Evolutionary conservation across 805 yeast species (phyloP).

Genomic region (Kluyveromyces wickerhamii): DNA sequence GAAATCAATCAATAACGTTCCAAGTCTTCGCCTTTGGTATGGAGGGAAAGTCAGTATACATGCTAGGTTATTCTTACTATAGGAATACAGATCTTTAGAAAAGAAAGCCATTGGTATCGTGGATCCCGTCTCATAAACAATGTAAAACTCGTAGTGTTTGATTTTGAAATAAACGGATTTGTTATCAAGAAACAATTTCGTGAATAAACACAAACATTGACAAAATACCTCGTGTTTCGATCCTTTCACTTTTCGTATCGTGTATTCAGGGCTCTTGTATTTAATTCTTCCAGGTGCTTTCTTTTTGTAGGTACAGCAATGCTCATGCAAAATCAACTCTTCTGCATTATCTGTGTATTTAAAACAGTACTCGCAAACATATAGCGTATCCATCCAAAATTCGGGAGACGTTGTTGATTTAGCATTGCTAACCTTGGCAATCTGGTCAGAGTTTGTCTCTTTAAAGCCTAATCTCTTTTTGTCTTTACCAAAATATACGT

Average conservation of each 20-base stretch:
- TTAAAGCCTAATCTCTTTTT: slow-evolving; percentile 40
- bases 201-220: slow-evolving; percentile 77
- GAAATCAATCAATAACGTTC: slow-evolving; percentile 73
- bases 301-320: slow-evolving; percentile 36
- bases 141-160: slow-evolving; percentile 72
- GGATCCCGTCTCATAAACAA: slow-evolving; percentile 47
- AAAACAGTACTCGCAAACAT: slow-evolving; percentile 78
- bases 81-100: slow-evolving; percentile 74
- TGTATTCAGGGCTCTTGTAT: slow-evolving; percentile 49
- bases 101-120: slow-evolving; percentile 79
- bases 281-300: slow-evolving; percentile 58
- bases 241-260: slow-evolving; percentile 65
- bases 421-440: slow-evolving; percentile 8
- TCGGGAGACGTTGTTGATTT: slow-evolving; percentile 3
- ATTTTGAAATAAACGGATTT: slow-evolving; percentile 80
- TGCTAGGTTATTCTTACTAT: slow-evolving; percentile 77
- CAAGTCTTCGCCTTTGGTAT: slow-evolving; percentile 70
- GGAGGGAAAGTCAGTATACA: slow-evolving; percentile 92
- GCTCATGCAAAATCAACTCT: slow-evolving; percentile 44
- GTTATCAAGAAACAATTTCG: slow-evolving; percentile 81
- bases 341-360: slow-evolving; percentile 52
- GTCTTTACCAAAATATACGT: slow-evolving; percentile 58
- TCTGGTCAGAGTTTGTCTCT: slow-evolving; percentile 15
- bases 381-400: slow-evolving; percentile 52
- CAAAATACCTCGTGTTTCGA: slow-evolving; percentile 56